Evolutionary conservation across 2,329 filamentous ascomycete species (phyloP), one percentile per base, ranked within the genome.

Genomic region (Blastomyces emzantsi): DNA sequence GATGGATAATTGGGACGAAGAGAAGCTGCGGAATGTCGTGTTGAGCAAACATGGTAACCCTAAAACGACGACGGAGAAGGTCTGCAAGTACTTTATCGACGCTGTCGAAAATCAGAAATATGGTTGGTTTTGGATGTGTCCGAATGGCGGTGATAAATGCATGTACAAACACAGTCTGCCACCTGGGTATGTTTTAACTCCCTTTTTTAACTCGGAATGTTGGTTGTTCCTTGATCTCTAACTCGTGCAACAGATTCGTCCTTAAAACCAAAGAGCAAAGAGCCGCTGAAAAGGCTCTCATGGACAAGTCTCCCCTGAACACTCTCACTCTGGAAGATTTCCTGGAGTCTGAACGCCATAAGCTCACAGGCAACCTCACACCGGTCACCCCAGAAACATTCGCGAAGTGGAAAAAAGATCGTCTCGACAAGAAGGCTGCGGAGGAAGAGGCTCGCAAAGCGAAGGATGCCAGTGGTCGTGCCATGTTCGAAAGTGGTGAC

Each of bases 51-150:
- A 99, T 77, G 94, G 94, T 61, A 99, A 99, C 77, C 94, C 96
- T 65, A 87, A 88, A 75, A 96, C 92, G 28, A 90, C 90, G 5
- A 99, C 94, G 57, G 94, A 99, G 75, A 99, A 97, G 79, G 94
- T 99, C 69, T 99, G 94, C 90, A 99, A 97, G 79, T 96, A 81
- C 82, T 99, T 99, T 76, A 94, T 97, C 74, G 88, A 92, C 69
- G 94, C 94, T 33, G 94, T 99, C 67, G 94, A 99, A 79, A 94
- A 99, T 74, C 90, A 92, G 72, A 99, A 97, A 78, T 99, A 99
- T 72, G 94, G 94, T 67, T 99, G 94, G 94, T 97, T 99, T 79
- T 99, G 94, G 94, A 83, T 87, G 65, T 99, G 94, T 83, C 94
- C 94, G 57, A 97, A 97, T 73, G 92, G 92, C 68, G 93, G 90